Evolutionary conservation across 1,139 yeast genomes (phyloP), one percentile per base, ranked within the genome.

Genomic region (Saccharomyces hybrid): DNA sequence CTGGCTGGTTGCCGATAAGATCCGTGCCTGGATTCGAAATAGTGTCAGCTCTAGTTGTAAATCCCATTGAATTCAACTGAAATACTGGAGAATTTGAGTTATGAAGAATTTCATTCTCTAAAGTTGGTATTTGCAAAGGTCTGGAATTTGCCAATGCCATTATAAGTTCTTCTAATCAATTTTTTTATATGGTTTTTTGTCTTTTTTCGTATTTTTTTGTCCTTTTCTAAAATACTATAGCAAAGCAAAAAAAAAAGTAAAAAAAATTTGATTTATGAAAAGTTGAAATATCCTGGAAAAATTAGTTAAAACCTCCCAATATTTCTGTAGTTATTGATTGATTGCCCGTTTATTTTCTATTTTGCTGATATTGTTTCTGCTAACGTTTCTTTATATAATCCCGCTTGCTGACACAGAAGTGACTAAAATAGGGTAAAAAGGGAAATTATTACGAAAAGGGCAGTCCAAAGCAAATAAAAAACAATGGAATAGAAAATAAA

Each of bases 91-190:
- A 67, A 8, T 65, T 61, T 25, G 63, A 60, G 49, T 68, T 68
- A 48, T 64, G 65, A 11, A 68, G 55, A 7, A 65, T 51, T 38
- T 66, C 71, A 55, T 60, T 63, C 52, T 67, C 69, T 55, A 62
- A 57, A 7, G 64, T 63, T 47, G 68, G 67, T 47, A 68, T 59
- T 38, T 59, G 63, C 26, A 68, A 55, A 2, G 71, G 71, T 58
- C 70, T 65, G 29, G 71, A 61, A 54, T 69, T 68, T 14, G 73
- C 64, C 54, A 69, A 61, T 49, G 73, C 72, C 73, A 70, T 69
- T 27, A 23, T 56, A 31, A 16, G 38, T 31, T 31, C 5, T 31
- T 31, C 31, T 29, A 29, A 29, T 9, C 38, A 31, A 31, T 31
- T 31, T 31, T 31, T 31, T 31, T 31, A 31, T 31, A n/a, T 31